A percentile compares a stretch with the other conserved stretches of the same genome.
Evolutionary conservation across 2,329 filamentous ascomycete genomes (phyloP).

Genomic region (Cladophialophora exuberans): DNA sequence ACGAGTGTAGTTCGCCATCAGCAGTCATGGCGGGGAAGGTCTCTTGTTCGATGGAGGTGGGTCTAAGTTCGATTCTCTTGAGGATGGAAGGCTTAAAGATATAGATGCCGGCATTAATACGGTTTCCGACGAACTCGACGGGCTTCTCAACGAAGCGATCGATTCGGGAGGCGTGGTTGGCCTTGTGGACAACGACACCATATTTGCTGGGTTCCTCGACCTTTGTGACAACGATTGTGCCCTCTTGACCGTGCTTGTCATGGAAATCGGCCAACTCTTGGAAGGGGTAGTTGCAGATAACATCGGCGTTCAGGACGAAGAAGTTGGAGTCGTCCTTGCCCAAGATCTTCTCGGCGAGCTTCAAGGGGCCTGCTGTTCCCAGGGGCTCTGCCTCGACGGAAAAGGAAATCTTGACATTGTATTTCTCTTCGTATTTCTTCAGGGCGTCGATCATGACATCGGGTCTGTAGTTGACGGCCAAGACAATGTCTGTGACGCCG

Average conservation of each 20-base stretch:
- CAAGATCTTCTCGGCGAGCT: conserved; percentile 89
- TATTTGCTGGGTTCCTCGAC: conserved; percentile 99
- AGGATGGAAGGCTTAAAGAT: conserved; percentile 93
- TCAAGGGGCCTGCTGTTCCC: conserved; percentile 91
- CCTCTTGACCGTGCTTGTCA: conserved; percentile 89
- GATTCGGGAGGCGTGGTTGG: conserved; percentile 85
- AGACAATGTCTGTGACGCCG: conserved; percentile 94
- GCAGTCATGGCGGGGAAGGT: conserved; percentile 93
- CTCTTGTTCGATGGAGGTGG: conserved; percentile 97
- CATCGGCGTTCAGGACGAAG: conserved; percentile 97
- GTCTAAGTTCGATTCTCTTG: conserved; percentile 88
- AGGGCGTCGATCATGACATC: conserved; percentile 96
- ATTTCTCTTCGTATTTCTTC: conserved; percentile 91
- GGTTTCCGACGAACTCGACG: conserved; percentile 96
- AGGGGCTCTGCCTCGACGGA: conserved; percentile 95
- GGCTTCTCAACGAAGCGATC: conserved; percentile 99
- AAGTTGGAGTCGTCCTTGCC: conserved; percentile 93
- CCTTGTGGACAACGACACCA: conserved; percentile 97
- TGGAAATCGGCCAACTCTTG: conserved; percentile 87
- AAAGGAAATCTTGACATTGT: conserved; percentile 94
- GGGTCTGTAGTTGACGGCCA: conserved; percentile 97
- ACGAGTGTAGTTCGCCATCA: conserved; percentile 90
- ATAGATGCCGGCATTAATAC: conserved; percentile 98
- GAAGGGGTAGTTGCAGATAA: conserved; percentile 98
- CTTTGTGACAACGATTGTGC: conserved; percentile 97